Evolutionary conservation across 73 alveolate species (phyloP), one percentile per base, ranked within the genome.

Genomic region (Uronychia setigera): DNA sequence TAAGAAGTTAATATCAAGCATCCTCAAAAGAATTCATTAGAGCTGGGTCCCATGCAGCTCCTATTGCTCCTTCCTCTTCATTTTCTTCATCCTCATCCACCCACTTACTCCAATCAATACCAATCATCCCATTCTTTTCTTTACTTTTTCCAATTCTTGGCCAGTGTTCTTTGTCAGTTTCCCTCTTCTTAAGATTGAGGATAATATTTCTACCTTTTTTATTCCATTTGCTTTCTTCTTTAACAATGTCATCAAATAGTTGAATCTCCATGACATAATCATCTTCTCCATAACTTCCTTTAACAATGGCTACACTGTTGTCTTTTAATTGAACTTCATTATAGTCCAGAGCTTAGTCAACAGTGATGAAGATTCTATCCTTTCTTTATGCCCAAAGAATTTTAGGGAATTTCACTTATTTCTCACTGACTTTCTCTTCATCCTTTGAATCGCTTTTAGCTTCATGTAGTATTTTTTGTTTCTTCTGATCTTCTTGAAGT

Each of bases 341-440:
- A 60, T 92, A 91, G 78, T 89, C 83, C 82, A 93, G 98, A 32
- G 95, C 97, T n/a, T 90, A 94, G 60, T 92, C 97, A 32, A 97
- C 92, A 74, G 99, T 94, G 67, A 97, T 84, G 90, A 93, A 91
- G 0, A 97, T 76, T 78, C 94, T 92, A 77, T 95, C 99, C 91
- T 91, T 92, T 86, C 98, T 89, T 91, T 95, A 97, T 26, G 99
- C 98, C 99, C 99, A 97, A 85, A 92, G 93, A 74, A 96, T 86
- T 30, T 88, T 92, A 60, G 99, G 99, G 90, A 86, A 90, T 74
- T 11, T 31, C 28, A 32, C 80, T 74, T 19, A 28, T 74, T 74
- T 32, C 80, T 25, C 28, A 57, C 26, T 57, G 13, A 57, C 13
- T 57, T 57, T 57, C 26, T 57, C 27, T 57, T 14, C 26, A 57